Evolutionary conservation across 2,329 filamentous ascomycete species (phyloP), one percentile per base, ranked within the genome.

Genomic region (Fusarium siculi): DNA sequence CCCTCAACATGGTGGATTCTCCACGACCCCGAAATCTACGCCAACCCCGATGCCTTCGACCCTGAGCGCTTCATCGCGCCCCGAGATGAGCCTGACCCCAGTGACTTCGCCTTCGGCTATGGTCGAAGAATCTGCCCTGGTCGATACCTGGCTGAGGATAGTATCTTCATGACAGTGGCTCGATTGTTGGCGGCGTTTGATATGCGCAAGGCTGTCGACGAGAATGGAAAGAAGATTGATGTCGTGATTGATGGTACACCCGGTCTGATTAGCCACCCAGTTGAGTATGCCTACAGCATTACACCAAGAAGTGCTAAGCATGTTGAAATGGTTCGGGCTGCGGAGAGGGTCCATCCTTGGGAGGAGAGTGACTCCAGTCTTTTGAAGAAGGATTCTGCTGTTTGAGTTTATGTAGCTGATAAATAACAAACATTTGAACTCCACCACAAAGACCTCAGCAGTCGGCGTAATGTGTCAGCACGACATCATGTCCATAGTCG

Each of bases 11-110:
- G 77, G 76, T 74, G 73, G 70, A 73, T 79, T 9, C 47, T 73
- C 0, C 92, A 93, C 78, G 92, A 94, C 74, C 88, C 90, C 2
- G 87, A 92, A 58, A 88, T 88, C 3, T 93, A 94, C 79, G 85
- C 87, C 0, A 67, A 81, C 15, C 81, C 82, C 2, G 62, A 65
- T 4, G 21, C 28, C 3, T 84, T 83, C 37, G 69, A 82, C 6
- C 81, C 81, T 0, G 78, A 80, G 18, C 73, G 81, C 11, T 83
- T 76, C 63, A 70, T 84, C 2, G 47, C 56, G 10, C 76, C 78
- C 10, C 67, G 77, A 4, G 77, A 78, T 10, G 78, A 79, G 21
- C 80, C 78, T 5, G 80, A 83, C 19, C 81, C 82, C 1, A 53
- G 32, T 57, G 76, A 64, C 6, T 42, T 68, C 25, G 76, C 73